These are phyloP conservation scores for Populus hybrid DNA, from an alignment of 441 rosid genomes.

Conservation along the genomic window DNA sequence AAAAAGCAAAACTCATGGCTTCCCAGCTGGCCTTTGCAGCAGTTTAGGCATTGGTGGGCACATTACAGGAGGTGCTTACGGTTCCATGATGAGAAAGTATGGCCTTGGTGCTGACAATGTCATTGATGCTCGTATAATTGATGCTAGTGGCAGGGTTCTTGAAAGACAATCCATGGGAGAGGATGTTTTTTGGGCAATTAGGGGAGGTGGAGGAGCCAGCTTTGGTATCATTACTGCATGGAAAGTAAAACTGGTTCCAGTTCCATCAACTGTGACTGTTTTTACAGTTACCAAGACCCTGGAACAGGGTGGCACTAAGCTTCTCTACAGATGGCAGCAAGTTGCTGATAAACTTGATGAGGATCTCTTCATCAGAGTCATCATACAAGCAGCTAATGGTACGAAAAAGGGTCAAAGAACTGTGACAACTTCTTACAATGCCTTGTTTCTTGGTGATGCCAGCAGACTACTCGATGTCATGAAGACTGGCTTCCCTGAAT, in stretches of 20 bases:
- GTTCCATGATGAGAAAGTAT: constrained; percentile 70
- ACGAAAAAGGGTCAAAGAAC: too few relatives aligned
- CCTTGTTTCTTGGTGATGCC: too few relatives aligned
- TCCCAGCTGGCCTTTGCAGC: too few relatives aligned
- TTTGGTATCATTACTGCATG: constrained; percentile 59
- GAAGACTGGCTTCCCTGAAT: constrained; percentile 46
- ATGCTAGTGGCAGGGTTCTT: constrained; percentile 47
- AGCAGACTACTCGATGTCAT: constrained; percentile 21
- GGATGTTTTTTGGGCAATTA: constrained; percentile 61
- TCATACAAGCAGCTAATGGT: too few relatives aligned
- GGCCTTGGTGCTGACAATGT: constrained; percentile 72
- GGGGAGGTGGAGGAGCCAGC: constrained; percentile 77
- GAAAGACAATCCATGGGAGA: constrained; percentile 66
- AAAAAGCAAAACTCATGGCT: constrained; percentile 10
- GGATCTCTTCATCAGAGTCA: too few relatives aligned
- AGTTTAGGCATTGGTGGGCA: too few relatives aligned
- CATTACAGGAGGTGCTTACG: constrained; percentile 45
- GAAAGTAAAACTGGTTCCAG: constrained; percentile 60
- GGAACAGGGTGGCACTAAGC: constrained; percentile 40
- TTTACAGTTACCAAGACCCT: constrained; percentile 43
- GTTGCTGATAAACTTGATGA: background rate
- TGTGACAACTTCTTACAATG: too few relatives aligned
- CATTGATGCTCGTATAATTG: constrained; percentile 55
- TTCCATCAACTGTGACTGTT: constrained; percentile 58
- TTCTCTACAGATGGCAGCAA: constrained; percentile 53